Evolutionary conservation across 2,329 filamentous ascomycete species (phyloP).

Genomic region (Annulohypoxylon truncatum): DNA sequence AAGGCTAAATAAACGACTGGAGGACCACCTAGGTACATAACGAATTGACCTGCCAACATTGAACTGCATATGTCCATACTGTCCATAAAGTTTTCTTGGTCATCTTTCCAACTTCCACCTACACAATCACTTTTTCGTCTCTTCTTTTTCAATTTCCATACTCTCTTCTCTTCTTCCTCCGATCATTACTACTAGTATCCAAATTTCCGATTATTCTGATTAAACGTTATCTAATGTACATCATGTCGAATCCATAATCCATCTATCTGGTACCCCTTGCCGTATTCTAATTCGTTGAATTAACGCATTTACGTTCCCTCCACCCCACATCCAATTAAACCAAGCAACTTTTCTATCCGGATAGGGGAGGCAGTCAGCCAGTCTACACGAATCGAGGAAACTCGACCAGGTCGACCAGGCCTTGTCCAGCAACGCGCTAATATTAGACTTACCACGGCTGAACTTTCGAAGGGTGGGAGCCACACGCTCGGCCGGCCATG

Average conservation of each 20-base stretch:
- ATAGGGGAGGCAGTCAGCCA: slow-evolving; percentile 34
- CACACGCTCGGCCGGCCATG: slow-evolving; percentile 36
- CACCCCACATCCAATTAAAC: slow-evolving; percentile 41
- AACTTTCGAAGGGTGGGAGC: slow-evolving; percentile 35
- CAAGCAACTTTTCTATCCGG: slow-evolving; percentile 29
- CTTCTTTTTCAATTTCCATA: background rate
- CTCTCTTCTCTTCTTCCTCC: background rate
- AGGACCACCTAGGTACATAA: slow-evolving; percentile 4
- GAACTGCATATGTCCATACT: background rate
- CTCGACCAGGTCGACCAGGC: slow-evolving; percentile 17
- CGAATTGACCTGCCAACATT: background rate
- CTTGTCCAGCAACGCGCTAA: slow-evolving; percentile 35
- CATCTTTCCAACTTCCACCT: slow-evolving; percentile 2
- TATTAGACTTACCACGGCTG: slow-evolving; percentile 35
- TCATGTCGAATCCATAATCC: slow-evolving; percentile 34
- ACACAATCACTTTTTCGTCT: background rate
- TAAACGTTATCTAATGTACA: slow-evolving; percentile 33
- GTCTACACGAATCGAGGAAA: slow-evolving; percentile 28
- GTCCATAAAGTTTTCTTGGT: background rate
- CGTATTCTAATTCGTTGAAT: slow-evolving; percentile 32
- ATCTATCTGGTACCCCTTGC: slow-evolving; percentile 20
- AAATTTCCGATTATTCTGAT: slow-evolving; percentile 14
- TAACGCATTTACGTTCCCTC: slow-evolving; percentile 22
- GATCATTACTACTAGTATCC: slow-evolving; percentile 5
- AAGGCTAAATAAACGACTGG: background rate